A percentile compares a stretch with the other conserved stretches of the same genome.
These are phyloP conservation scores for Drechslerella coelobrocha DNA, from an alignment of 2,329 filamentous ascomycete species.

Conservation along the genomic window DNA sequence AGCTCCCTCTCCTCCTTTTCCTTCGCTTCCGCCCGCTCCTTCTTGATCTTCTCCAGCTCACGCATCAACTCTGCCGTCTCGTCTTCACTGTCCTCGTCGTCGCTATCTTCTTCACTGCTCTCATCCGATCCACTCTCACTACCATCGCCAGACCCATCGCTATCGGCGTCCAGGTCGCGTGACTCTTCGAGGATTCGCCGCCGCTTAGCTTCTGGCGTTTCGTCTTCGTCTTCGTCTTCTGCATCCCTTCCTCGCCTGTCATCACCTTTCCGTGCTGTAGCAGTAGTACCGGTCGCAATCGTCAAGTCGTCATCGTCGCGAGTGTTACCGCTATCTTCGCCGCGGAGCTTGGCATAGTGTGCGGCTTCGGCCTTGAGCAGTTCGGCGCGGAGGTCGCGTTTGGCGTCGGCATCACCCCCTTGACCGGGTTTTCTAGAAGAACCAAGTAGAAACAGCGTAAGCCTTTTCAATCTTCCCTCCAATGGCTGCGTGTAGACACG, in stretches of 20 bases:
- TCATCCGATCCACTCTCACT: slow-evolving; percentile 57
- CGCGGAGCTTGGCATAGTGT: slow-evolving; percentile 79
- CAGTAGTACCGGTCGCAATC: slow-evolving; percentile 46
- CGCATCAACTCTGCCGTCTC: slow-evolving; percentile 88
- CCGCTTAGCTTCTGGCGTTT: slow-evolving; percentile 80
- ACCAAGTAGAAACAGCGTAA: background rate
- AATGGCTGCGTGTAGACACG: too few relatives aligned
- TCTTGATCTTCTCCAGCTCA: slow-evolving; percentile 92
- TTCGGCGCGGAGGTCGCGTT: slow-evolving; percentile 84
- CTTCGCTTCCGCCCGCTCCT: slow-evolving; percentile 79
- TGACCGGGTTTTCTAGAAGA: slow-evolving; percentile 77
- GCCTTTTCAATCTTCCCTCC: too few relatives aligned
- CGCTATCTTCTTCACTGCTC: slow-evolving; percentile 61
- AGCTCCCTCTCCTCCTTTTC: slow-evolving; percentile 82
- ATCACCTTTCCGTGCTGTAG: slow-evolving; percentile 42
- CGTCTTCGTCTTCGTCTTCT: slow-evolving; percentile 61
- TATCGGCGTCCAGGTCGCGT: slow-evolving; percentile 83
- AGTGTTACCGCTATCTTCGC: slow-evolving; percentile 60
- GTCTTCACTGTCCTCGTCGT: slow-evolving; percentile 75
- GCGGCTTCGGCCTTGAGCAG: slow-evolving; percentile 85
- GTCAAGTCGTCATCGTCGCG: slow-evolving; percentile 62
- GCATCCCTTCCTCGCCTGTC: slow-evolving; percentile 60
- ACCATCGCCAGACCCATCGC: slow-evolving; percentile 63
- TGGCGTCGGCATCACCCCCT: slow-evolving; percentile 76
- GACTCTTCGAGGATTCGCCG: slow-evolving; percentile 86